Evolutionary conservation across 495 filamentous ascomycete species (phyloP).

Genomic region (Lepidopterella palustris): DNA sequence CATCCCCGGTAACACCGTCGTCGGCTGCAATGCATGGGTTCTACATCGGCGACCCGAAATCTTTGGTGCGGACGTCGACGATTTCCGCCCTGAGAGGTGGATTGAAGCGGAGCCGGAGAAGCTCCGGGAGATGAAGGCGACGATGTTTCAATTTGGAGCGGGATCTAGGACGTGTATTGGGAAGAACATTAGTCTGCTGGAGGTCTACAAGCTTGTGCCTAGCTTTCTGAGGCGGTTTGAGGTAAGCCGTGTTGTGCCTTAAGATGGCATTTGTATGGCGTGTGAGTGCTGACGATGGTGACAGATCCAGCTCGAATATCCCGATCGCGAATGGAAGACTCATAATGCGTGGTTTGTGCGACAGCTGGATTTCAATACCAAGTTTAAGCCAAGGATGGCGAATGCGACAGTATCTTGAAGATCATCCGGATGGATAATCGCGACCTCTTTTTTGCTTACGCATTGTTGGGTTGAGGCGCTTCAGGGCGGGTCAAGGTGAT

Average conservation of each 20-base stretch:
- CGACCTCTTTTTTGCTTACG: too few species aligned
- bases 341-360: constrained; percentile 71
- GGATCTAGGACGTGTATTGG: constrained; percentile 64
- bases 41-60: constrained; percentile 49
- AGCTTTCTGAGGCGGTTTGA: constrained; percentile 65
- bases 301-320: constrained; percentile 52
- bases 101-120: constrained; percentile 39
- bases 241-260: too few species aligned
- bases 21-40: constrained; percentile 56
- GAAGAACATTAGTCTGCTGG: constrained; percentile 65
- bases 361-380: constrained; percentile 57
- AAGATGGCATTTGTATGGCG: background rate
- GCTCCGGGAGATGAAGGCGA: constrained; percentile 41
- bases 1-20: constrained; percentile 51
- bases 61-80: constrained; percentile 48
- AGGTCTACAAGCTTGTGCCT: constrained; percentile 75
- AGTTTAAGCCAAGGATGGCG: constrained; percentile 45
- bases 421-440: background rate
- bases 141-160: constrained; percentile 54
- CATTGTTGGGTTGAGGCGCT: too few species aligned
- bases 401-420: constrained; percentile 1
- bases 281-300: background rate
- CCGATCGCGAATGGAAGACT: constrained; percentile 56
- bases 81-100: constrained; percentile 54
- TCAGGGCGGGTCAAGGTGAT: too few species aligned